Evolutionary conservation across 805 yeast species (phyloP).

Genomic region (Priceomyces melissophilus): DNA sequence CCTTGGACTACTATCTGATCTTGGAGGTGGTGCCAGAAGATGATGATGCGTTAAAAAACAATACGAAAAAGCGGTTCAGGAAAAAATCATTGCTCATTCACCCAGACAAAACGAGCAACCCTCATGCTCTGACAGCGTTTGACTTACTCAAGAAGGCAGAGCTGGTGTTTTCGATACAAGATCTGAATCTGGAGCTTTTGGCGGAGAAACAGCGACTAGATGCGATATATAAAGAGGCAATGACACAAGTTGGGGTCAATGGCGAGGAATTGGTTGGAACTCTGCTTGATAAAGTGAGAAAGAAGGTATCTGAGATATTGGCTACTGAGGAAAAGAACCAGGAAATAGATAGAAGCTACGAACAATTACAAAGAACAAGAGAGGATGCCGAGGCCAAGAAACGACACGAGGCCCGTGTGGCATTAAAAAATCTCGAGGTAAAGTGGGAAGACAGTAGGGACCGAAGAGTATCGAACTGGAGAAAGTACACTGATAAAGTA

Average conservation of each 20-base stretch:
- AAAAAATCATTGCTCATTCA: constrained; percentile 62
- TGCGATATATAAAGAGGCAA: constrained; percentile 27
- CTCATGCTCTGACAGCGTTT: constrained; percentile 62
- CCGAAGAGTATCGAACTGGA: constrained; percentile 57
- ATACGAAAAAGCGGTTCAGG: constrained; percentile 48
- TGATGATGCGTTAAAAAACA: constrained; percentile 31
- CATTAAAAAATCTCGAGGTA: constrained; percentile 40
- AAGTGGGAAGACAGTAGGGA: constrained; percentile 65
- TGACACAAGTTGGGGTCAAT: background rate
- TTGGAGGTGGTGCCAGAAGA: constrained; percentile 39
- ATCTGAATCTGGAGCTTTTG: constrained; percentile 7
- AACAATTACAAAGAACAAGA: constrained; percentile 27
- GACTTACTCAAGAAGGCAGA: constrained; percentile 57
- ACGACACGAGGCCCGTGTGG: constrained; percentile 37
- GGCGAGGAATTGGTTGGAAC: background rate
- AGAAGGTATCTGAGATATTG: constrained; percentile 42
- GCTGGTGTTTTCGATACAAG: constrained; percentile 20
- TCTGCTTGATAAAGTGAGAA: constrained; percentile 21
- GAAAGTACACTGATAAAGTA: constrained; percentile 43
- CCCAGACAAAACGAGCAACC: constrained; percentile 60
- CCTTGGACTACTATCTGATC: constrained; percentile 53
- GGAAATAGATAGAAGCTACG: constrained; percentile 21
- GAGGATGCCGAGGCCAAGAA: constrained; percentile 22
- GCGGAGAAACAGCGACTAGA: constrained; percentile 20
- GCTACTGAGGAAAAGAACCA: constrained; percentile 32